phyloP scores from a whole-genome alignment of 768 basidiomycete species.

The Leccinum subgranulosum region DNA sequence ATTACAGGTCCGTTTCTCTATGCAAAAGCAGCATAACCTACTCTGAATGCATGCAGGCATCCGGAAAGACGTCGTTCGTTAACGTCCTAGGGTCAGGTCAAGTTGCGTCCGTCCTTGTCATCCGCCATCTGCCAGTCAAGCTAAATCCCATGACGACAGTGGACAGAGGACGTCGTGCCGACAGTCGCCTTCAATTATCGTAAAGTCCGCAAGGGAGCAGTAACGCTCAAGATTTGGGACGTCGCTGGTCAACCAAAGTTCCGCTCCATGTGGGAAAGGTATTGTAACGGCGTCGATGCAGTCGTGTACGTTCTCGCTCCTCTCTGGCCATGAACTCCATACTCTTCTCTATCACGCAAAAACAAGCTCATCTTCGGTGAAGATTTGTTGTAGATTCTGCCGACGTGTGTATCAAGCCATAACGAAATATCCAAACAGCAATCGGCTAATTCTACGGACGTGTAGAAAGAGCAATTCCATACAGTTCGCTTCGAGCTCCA shows the following conservation, averaged over 20 bases:
- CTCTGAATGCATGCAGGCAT: constrained; percentile 52
- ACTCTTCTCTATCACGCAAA: not conserved
- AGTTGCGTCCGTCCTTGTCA: constrained; percentile 28
- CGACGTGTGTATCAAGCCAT: constrained; percentile 55
- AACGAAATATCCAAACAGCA: not conserved
- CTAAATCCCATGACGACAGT: constrained; percentile 42
- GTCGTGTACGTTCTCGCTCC: constrained; percentile 61
- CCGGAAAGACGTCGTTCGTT: constrained; percentile 93
- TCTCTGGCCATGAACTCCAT: not conserved
- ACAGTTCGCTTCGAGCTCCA: constrained; percentile 83
- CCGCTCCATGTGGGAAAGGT: constrained; percentile 93
- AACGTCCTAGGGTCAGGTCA: constrained; percentile 89
- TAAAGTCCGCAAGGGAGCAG: constrained; percentile 84
- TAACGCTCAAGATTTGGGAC: constrained; percentile 94
- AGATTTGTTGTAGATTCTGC: constrained; percentile 93
- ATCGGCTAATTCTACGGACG: constrained; percentile 2
- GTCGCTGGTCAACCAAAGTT: constrained; percentile 94
- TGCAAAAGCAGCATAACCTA: not conserved
- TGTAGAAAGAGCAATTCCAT: constrained; percentile 75
- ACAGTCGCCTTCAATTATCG: constrained; percentile 93
- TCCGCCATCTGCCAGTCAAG: not conserved
- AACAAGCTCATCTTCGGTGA: constrained; percentile 16
- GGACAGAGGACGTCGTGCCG: constrained; percentile 96
- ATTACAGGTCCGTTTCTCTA: constrained; percentile 54
- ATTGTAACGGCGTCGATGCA: constrained; percentile 90